Base-by-base conservation (phyloP, 2,329 filamentous ascomycete genomes). In the Hypoxylon sp. region DNA sequence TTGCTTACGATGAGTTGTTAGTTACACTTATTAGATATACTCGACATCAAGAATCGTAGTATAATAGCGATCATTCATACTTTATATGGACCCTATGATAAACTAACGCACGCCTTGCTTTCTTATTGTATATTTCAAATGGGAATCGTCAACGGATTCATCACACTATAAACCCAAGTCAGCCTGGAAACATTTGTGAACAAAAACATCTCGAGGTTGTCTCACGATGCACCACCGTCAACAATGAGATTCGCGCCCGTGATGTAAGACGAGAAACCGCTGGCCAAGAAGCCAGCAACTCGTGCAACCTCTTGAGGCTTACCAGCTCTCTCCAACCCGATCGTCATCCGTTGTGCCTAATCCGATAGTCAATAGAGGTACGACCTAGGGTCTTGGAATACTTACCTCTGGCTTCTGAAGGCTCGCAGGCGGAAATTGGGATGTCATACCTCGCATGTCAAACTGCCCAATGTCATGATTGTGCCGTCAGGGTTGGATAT, bases 181-280 rank as follows among this genome's bases (percentile, higher is more conserved):
- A 74, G 67, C 56, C 63, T 52, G 5, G 23, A 36, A 46, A 46
- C 48, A 66, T 17, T 17, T 21, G 38, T 17, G 38, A 28, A 34
- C 36, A 49, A 58, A 19, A 57, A 41, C 28, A 32, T 49, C 34
- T 13, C 25, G n/a, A 21, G 36, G 32, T 10, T 7, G 38, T 74
- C 77, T 76, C 64, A 79, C 78, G 77, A 78, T 19, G 86, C 85
- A 6, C 88, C 88, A 3, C 87, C 88, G 78, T 90, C 88, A 13
- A 90, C 87, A 13, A 89, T 83, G 72, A 90, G 76, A 74, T 90
- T 90, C 1, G 86, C 82, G 1, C 88, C 88, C 0, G 86, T 90
- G 46, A 90, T 82, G 76, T 90, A 90, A 61, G 83, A 86, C 67
- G 85, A 87, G 76, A 90, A 90, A 0, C 87, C 87, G 76, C 84